Evolutionary conservation across 108 stramenopile genomes (phyloP).

Genomic region (Cyclotella kingstonii): DNA sequence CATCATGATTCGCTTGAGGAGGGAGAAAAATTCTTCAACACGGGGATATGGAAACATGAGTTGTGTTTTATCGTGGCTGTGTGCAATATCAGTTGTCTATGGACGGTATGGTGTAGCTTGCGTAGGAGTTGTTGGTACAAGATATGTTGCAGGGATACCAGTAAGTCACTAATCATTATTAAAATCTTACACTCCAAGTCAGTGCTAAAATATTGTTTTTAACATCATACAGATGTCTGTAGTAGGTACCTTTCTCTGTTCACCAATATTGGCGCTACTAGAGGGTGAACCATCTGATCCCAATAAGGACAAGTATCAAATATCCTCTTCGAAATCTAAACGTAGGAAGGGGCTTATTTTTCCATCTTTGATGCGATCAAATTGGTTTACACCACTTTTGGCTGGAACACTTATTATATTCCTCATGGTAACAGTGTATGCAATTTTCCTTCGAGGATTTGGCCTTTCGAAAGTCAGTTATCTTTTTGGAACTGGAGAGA

Average conservation of each 20-base stretch:
- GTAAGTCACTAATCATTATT: too few relatives aligned
- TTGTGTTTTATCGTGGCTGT: constrained; percentile 56
- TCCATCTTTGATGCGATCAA: constrained; percentile 45
- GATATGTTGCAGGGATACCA: constrained; percentile 58
- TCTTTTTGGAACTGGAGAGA: constrained; percentile 38
- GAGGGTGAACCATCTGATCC: constrained; percentile 62
- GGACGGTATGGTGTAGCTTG: constrained; percentile 72
- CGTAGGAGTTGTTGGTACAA: constrained; percentile 61
- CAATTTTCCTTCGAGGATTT: constrained; percentile 69
- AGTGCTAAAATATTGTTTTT: too few relatives aligned
- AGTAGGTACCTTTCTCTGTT: constrained; percentile 56
- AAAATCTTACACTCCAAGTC: background rate
- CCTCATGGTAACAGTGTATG: constrained; percentile 46
- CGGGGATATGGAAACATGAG: constrained; percentile 63
- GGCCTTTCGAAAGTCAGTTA: constrained; percentile 40
- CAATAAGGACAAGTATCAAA: constrained; percentile 37
- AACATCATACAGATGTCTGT: constrained; percentile 49
- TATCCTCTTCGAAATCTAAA: constrained; percentile 30
- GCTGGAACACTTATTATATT: constrained; percentile 53
- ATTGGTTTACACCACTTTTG: constrained; percentile 58
- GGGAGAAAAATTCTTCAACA: constrained; percentile 49
- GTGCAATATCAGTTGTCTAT: constrained; percentile 53
- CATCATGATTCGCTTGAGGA: constrained; percentile 46
- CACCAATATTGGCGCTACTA: constrained; percentile 62
- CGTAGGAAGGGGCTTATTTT: constrained; percentile 47